Evolutionary conservation across 2,329 filamentous ascomycete species (phyloP).

Genomic region (Juglanconis sp.): DNA sequence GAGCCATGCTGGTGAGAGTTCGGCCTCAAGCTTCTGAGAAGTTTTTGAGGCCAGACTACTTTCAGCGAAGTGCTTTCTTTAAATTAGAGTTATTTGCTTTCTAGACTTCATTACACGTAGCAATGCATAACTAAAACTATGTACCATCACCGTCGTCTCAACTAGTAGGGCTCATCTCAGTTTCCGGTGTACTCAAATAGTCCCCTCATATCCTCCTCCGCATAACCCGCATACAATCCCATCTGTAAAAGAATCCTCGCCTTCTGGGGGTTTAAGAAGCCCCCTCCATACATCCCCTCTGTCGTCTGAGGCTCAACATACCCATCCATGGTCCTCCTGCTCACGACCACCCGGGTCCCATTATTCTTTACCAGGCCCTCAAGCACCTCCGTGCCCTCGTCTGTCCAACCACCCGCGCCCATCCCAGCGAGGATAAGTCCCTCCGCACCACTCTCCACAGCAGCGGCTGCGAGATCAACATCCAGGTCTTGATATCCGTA

Average conservation of each 20-base stretch:
- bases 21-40: too few relatives aligned
- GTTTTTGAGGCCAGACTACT: too few relatives aligned
- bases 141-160: slow-evolving; percentile 18
- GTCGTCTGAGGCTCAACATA: slow-evolving; percentile 38
- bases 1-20: too few relatives aligned
- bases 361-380: slow-evolving; percentile 42
- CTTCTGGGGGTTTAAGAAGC: slow-evolving; percentile 55
- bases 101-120: too few relatives aligned
- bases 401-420: slow-evolving; percentile 50
- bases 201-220: background rate
- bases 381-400: slow-evolving; percentile 36
- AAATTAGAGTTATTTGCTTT: too few relatives aligned
- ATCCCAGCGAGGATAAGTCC: slow-evolving; percentile 56
- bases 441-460: slow-evolving; percentile 46
- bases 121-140: background rate
- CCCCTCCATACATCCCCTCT: slow-evolving; percentile 39
- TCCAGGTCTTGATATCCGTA: slow-evolving; percentile 54
- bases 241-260: slow-evolving; percentile 50
- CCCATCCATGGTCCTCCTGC: slow-evolving; percentile 48
- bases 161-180: background rate
- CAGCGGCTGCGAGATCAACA: slow-evolving; percentile 42
- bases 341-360: slow-evolving; percentile 48
- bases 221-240: slow-evolving; percentile 28
- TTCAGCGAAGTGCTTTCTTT: too few relatives aligned
- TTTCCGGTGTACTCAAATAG: slow-evolving; percentile 13